Base-by-base conservation (phyloP, 371 early-diverging fungal genomes). In the Rhizopus microsporus region DNA sequence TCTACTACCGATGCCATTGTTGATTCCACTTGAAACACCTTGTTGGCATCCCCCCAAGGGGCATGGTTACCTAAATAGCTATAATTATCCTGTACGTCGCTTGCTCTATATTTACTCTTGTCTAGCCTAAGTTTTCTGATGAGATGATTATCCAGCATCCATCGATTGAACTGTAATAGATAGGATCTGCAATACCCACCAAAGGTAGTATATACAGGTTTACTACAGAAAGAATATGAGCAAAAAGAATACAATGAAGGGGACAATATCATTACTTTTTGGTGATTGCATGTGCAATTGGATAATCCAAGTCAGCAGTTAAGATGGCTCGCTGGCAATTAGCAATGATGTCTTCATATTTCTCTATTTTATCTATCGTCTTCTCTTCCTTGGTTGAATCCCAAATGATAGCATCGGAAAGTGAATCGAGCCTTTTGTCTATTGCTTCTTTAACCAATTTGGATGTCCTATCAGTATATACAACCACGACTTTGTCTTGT, bases 221-320 rank as follows among this genome's bases (percentile, higher is more conserved):
- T 75, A 32, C 78, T 69, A 50, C 57, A 57, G 15, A 8, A n/a
- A 42, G n/a, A n/a, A 6, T 6, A 42, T 8, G 6, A 42, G 9
- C 6, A 42, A n/a, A 6, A 8, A 42, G 12, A 12, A 10, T 35
- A 10, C 29, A 46, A n/a, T 13, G 5, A 3, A 10, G 6, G 13
- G 15, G 9, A 6, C 2, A 49, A 29, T 43, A 9, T 12, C 30
- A n/a, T 44, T 61, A 63, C 78, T 68, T 59, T 50, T 64, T 65
- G 9, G 69, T 62, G 5, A 62, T 52, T 7, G 78, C 75, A 52
- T 78, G 75, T 12, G 75, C 66, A 13, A 56, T 63, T 3, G 66
- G 57, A 60, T 78, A 78, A 54, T 78, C 75, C 29, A 78, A 56
- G 48, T 78, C 78, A 4, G 75, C 78, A 17, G 78, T 78, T 31